A percentile compares a stretch with the other conserved stretches of the same genome.
Evolutionary conservation across 2,329 filamentous ascomycete species (phyloP).

Genomic region (Pseudocercospora fijiensis): DNA sequence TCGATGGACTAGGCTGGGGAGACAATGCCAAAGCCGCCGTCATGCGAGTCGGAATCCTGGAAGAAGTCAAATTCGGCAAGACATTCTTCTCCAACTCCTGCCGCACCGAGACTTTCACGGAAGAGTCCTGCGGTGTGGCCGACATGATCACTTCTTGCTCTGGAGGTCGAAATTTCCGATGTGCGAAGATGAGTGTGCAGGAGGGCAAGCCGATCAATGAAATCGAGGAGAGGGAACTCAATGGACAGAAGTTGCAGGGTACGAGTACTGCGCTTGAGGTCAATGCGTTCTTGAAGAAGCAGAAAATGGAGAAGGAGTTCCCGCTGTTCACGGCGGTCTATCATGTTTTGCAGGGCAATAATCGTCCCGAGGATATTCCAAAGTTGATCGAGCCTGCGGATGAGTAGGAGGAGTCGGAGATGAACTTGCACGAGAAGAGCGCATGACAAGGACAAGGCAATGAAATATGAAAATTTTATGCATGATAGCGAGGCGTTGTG

Average conservation of each 20-base stretch:
- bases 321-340: slow-evolving; percentile 90
- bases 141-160: slow-evolving; percentile 94
- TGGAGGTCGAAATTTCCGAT: slow-evolving; percentile 89
- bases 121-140: slow-evolving; percentile 90
- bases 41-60: slow-evolving; percentile 91
- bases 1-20: slow-evolving; percentile 93
- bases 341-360: slow-evolving; percentile 72
- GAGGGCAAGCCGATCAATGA: slow-evolving; percentile 77
- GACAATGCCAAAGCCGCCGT: slow-evolving; percentile 99
- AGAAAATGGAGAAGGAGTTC: slow-evolving; percentile 77
- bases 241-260: slow-evolving; percentile 95
- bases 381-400: slow-evolving; percentile 50
- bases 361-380: slow-evolving; percentile 78
- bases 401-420: slow-evolving; percentile 15
- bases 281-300: slow-evolving; percentile 78
- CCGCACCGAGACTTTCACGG: slow-evolving; percentile 84
- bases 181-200: slow-evolving; percentile 83
- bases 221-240: slow-evolving; percentile 84
- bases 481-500: neutral
- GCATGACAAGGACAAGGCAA: neutral
- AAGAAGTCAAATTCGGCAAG: slow-evolving; percentile 95
- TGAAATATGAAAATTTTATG: neutral
- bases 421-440: neutral
- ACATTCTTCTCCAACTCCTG: slow-evolving; percentile 86
- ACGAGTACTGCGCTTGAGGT: slow-evolving; percentile 91